Percentiles rank a stretch among this genome's conserved stretches.
Evolutionary conservation across 1,139 yeast species (phyloP).

Genomic region (Saccharomyces pastorianus): DNA sequence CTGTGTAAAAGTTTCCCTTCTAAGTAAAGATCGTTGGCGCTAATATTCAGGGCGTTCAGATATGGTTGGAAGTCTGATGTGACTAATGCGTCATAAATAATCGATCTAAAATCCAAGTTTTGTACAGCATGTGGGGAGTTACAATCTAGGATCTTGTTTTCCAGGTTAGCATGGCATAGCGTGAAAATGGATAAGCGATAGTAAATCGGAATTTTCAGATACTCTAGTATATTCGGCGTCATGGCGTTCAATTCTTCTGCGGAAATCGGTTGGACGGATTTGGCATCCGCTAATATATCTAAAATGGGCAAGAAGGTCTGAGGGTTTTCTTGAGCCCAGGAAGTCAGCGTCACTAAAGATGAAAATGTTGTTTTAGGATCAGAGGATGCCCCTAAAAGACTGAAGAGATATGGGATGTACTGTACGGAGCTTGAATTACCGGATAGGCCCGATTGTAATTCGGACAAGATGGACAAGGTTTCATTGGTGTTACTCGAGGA

Average conservation of each 20-base stretch:
- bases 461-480: conserved; percentile 17
- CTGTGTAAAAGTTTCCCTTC: conserved; percentile 26
- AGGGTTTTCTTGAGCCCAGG: conserved; percentile 22
- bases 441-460: conserved; percentile 15
- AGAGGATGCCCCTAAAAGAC: conserved; percentile 21
- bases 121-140: conserved; percentile 27
- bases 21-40: conserved; percentile 25
- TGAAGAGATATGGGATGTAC: conserved; percentile 22
- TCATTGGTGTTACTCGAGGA: conserved; percentile 19
- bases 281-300: conserved; percentile 18
- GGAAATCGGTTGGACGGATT: conserved; percentile 11
- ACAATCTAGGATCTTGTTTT: conserved; percentile 21
- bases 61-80: conserved; percentile 29
- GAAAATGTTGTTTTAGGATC: conserved; percentile 24
- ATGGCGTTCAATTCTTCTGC: conserved; percentile 18
- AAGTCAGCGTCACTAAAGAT: conserved; percentile 22
- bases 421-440: conserved; percentile 11
- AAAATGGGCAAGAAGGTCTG: conserved; percentile 23
- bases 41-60: conserved; percentile 23
- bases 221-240: conserved; percentile 22
- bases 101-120: conserved; percentile 21
- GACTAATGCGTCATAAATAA: conserved; percentile 24
- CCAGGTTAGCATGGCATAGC: conserved; percentile 20
- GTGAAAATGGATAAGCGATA: conserved; percentile 29
- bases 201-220: conserved; percentile 22